A percentile compares a stretch with the other conserved stretches of the same genome.
phyloP scores from a whole-genome alignment of 208 protist genomes.

The Acanthamoeba royreba region DNA sequence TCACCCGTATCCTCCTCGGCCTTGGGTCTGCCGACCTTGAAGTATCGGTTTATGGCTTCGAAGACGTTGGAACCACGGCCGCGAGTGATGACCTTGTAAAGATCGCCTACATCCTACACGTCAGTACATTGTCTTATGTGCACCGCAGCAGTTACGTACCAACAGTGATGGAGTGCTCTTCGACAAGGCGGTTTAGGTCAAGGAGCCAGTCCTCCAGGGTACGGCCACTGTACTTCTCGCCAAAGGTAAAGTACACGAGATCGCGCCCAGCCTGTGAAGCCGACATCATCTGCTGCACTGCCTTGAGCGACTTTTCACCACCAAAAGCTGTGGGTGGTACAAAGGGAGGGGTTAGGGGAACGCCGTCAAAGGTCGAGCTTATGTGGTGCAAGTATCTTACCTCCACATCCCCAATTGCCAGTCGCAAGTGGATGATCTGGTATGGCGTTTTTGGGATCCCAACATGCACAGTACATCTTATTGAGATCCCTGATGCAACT shows the following conservation, averaged over 20 bases:
- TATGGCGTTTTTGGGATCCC: background rate
- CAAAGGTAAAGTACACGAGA: conserved; percentile 62
- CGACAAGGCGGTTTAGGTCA: background rate
- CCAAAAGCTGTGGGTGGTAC: conserved; percentile 39
- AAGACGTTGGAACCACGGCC: no score
- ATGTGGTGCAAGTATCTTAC: background rate
- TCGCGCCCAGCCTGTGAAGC: conserved; percentile 52
- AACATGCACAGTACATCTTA: conserved; percentile 51
- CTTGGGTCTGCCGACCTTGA: no score
- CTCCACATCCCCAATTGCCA: background rate
- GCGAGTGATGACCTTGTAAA: no score
- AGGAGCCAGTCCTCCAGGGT: background rate
- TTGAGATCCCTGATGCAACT: conserved; percentile 52
- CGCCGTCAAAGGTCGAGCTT: background rate
- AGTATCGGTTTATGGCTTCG: no score
- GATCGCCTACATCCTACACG: no score
- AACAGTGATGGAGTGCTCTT: background rate
- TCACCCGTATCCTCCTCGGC: no score
- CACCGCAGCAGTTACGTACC: no score
- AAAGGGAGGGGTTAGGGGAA: background rate
- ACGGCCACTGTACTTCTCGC: conserved; percentile 36
- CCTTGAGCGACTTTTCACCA: conserved; percentile 68
- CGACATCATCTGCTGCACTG: conserved; percentile 60
- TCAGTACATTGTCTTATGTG: no score
- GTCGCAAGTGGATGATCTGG: background rate